Percentiles rank a stretch among this genome's conserved stretches.
Evolutionary conservation across 2,329 filamentous ascomycete species (phyloP).

Genomic region (Scedosporium minutisporum): DNA sequence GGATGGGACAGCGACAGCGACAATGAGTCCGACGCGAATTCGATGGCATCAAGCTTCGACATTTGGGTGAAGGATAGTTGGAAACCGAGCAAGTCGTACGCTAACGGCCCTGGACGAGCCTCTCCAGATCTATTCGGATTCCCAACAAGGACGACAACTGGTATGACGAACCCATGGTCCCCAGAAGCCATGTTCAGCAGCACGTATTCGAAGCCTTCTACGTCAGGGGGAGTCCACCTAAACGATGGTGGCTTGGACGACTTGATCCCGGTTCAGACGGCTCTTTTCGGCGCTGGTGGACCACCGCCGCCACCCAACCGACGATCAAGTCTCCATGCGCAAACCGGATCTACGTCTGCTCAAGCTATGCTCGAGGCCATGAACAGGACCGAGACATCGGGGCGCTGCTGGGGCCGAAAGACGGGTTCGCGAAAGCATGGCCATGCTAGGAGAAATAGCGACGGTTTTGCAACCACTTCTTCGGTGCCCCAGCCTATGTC

Average conservation of each 20-base stretch:
- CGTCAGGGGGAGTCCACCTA: conserved; percentile 12
- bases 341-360: conserved; percentile 24
- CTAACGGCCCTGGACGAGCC: conserved; percentile 17
- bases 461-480: not conserved
- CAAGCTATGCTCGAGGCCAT: conserved; percentile 8
- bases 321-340: conserved; percentile 43
- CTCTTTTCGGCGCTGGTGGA: conserved; percentile 24
- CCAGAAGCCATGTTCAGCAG: conserved; percentile 30
- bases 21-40: conserved; percentile 30
- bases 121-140: conserved; percentile 49
- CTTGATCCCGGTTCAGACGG: conserved; percentile 6
- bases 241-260: conserved; percentile 21
- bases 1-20: conserved; percentile 37
- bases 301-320: conserved; percentile 40
- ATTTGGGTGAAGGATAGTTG: conserved; percentile 49
- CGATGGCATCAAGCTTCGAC: conserved; percentile 41
- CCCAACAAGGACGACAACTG: conserved; percentile 25
- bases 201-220: not conserved
- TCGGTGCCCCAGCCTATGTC: conserved; percentile 7
- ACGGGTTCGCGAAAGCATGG: conserved; percentile 6
- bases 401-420: conserved; percentile 6
- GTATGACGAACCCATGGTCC: conserved; percentile 30
- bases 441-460: conserved; percentile 8
- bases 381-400: conserved; percentile 2
- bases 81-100: conserved; percentile 23